Base-by-base conservation (phyloP, 441 rosid species). In the Mallotus japonicus region DNA sequence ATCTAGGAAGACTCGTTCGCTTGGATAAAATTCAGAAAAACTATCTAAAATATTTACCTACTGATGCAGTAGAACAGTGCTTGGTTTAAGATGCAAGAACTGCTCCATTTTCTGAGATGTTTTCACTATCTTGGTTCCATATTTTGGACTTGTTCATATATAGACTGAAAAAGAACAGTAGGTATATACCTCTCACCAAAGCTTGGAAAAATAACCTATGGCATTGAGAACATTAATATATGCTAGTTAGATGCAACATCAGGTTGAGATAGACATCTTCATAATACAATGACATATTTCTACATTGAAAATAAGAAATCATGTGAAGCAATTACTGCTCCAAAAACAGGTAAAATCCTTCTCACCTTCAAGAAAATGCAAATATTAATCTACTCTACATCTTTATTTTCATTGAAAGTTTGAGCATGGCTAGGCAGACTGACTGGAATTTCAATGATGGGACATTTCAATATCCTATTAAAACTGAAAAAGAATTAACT, bases 161-260 rank as follows among this genome's bases (percentile, higher is more conserved):
- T 79, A 14, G 93, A 91, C 72, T 73, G 80, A 78, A 95, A 95
- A 73, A 95, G 91, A 79, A 81, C 87, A 0, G 96, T 90, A 12
- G 92, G 77, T n/a, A 95, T 91, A 67, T 95, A 91, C 78, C 97
- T 83, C 82, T 95, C 97, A 0, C 98, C 97, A 78, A 88, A 89
- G 86, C 98, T 92, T n/a, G 98, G 98, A 85, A 95, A 95, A 82
- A 95, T 83, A 77, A 91, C 99, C 97, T 95, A 58, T 46, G 28
- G 32, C 4, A 58, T 54, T 50, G 37, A 74, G 32, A 60, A 42
- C 17, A 44, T 51, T 32, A 54, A 10, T 46, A 10, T 46, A 20
- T 14, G 15, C 51, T 34, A 59, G 19, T 65, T 46, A 44, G 22
- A 32, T 37, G 7, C 42, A 14, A 19, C 17, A 54, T 40, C 24